Evolutionary conservation across 2,329 filamentous ascomycete genomes (phyloP).

Genomic region (Myrmaecium sp.): DNA sequence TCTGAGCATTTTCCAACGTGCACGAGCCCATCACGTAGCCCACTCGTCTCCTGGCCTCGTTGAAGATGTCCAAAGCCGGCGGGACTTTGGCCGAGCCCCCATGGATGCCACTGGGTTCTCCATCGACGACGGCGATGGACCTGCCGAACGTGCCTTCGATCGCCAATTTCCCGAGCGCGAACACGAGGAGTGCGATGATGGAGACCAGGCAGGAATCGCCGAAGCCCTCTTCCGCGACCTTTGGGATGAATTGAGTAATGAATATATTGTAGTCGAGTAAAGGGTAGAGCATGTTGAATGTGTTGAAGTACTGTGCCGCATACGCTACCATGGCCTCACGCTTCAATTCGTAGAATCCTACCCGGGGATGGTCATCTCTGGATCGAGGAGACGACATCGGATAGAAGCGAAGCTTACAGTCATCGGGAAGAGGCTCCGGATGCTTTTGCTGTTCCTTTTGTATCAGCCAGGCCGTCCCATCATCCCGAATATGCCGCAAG

Average conservation of each 20-base stretch:
- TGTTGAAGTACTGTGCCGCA: slow-evolving; percentile 40
- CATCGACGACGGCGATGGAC: neutral
- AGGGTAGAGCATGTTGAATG: slow-evolving; percentile 41
- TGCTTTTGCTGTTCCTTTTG: slow-evolving; percentile 17
- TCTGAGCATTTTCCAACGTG: neutral
- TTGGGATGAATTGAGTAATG: slow-evolving; percentile 13
- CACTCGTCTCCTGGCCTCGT: neutral
- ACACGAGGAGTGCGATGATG: neutral
- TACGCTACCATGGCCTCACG: slow-evolving; percentile 34
- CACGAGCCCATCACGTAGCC: slow-evolving; percentile 1
- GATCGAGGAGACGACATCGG: slow-evolving; percentile 2
- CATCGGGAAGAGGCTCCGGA: slow-evolving; percentile 11
- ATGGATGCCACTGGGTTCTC: neutral
- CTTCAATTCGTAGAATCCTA: slow-evolving; percentile 21
- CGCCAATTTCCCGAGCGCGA: slow-evolving; percentile 1
- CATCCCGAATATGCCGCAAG: slow-evolving; percentile 18
- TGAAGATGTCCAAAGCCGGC: neutral
- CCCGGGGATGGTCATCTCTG: slow-evolving; percentile 1
- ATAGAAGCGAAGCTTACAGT: slow-evolving; percentile 5
- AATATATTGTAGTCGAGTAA: slow-evolving; percentile 42
- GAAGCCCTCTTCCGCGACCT: neutral
- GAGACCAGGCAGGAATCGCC: neutral
- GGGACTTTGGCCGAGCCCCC: neutral
- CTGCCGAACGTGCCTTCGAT: slow-evolving; percentile 1
- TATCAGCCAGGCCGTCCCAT: slow-evolving; percentile 23